Evolutionary conservation across 441 rosid species (phyloP), one percentile per base, ranked within the genome.

Genomic region (Erysimum pusillum): DNA sequence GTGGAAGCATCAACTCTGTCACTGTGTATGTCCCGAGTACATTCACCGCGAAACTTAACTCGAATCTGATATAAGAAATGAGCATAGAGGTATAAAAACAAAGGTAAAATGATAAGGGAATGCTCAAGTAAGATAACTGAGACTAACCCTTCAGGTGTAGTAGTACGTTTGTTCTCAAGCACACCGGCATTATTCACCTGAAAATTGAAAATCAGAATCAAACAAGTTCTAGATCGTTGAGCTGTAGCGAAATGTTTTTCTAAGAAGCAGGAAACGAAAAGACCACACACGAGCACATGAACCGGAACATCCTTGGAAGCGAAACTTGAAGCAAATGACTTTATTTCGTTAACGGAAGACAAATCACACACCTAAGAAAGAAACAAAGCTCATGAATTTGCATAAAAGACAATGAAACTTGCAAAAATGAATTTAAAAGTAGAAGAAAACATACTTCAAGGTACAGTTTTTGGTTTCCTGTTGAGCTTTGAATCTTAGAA

Each of bases 121-220:
- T 8, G 35, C 46, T 46, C 15, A 73, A 58, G 15, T 65, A 44
- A 45, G 62, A 68, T 78, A 49, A 67, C 25, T 25, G 48, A 34
- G 70, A 65, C 81, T 6, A 34, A 91, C 97, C 99, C 99, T 83
- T 92, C 96, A 36, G 89, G 74, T 35, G 97, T 88, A 46, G 79
- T 86, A 25, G 84, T 54, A 56, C 83, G 81, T 58, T 84, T 83
- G 28, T 83, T 69, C 85, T 92, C 98, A 9, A 94, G 85, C 82
- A 88, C 10, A 45, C 99, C 98, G 28, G 98, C 98, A 83, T 91
- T 94, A 73, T 94, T 92, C 76, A 94, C 88, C 98, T 94, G 61
- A 51, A 67, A 15, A 54, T 12, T 48, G 39, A 15, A n/a, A n/a
- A n/a, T n/a, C n/a, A 64, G 5, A 71, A 48, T 28, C 36, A 64